Base-by-base conservation (phyloP, 176 grass and related monocot genomes). In the Aegilops bicornis region DNA sequence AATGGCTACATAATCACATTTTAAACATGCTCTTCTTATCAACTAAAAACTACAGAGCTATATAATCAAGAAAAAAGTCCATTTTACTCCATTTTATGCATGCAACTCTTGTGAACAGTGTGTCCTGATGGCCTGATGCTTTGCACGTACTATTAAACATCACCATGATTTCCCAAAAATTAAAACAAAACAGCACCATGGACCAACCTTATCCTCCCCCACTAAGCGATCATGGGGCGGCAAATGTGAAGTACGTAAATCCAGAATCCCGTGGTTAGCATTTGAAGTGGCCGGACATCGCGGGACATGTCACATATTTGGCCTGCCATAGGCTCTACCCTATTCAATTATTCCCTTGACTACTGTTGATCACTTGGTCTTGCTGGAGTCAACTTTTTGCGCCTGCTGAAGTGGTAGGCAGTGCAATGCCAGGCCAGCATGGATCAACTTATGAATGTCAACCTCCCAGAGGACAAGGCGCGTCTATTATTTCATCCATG, bases 191-290 rank as follows among this genome's bases (percentile, higher is more conserved):
- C 81, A 52, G 24, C 60, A 32, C 25, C 73, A 79, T 25, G 35
- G 14, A 59, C 83, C 35, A 10, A 76, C 88, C 69, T 76, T 50
- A 50, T 69, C 83, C 45, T n/a, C 33, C 19, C 22, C 60, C 62
- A 32, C 35, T 73, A 25, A 56, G 32, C 20, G 25, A 73, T 90
- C 80, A 87, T 90, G 89, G 89, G 84, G 84, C 85, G 80, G 80
- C 84, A 20, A 83, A 52, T 20, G 48, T 32, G 24, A 20, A 64
- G 22, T 36, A 82, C 56, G 1, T 58, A 72, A 83, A 43, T 58
- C 24, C 4, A 7, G 40, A 6, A 86, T 48, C 11, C 20, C 2
- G 42, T 72, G 48, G 43, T 39, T 64, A 77, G 69, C 5, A 65
- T 80, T 42, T 10, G 73, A 59, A 87, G 80, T 83, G 89, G 73